phyloP scores from a whole-genome alignment of 345 rosid species.

The Arabis hirsuta region DNA sequence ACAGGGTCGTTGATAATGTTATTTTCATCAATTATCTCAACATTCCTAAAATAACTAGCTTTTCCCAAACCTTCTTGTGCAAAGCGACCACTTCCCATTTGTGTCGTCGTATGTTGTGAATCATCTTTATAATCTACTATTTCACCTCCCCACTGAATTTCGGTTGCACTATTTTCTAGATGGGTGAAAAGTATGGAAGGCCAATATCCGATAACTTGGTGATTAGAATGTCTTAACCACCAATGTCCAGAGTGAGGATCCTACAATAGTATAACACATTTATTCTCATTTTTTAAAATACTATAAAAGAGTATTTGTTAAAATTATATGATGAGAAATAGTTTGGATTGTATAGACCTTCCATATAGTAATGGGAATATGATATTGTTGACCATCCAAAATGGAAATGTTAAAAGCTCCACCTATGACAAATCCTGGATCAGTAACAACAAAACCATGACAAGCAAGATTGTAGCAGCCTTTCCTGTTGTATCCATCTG shows the following conservation, averaged over 20 bases:
- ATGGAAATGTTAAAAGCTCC: constrained; percentile 21
- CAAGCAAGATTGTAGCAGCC: neutral
- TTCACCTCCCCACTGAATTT: constrained; percentile 53
- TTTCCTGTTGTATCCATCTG: neutral
- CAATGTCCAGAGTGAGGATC: constrained; percentile 49
- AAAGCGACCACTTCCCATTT: constrained; percentile 62
- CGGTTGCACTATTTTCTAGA: constrained; percentile 34
- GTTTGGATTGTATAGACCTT: constrained; percentile 27
- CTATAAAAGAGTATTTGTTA: too few species aligned
- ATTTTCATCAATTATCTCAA: too few species aligned
- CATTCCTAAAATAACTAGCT: too few species aligned
- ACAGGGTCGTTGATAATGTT: too few species aligned
- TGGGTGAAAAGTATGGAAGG: constrained; percentile 44
- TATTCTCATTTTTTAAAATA: neutral
- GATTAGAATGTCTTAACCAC: constrained; percentile 45
- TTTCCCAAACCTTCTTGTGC: constrained; percentile 15
- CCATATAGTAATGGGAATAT: neutral
- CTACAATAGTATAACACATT: constrained; percentile 17
- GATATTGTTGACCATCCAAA: constrained; percentile 30
- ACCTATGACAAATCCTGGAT: constrained; percentile 12
- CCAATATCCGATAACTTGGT: constrained; percentile 49
- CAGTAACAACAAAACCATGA: constrained; percentile 40
- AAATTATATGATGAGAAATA: too few species aligned
- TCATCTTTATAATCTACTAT: constrained; percentile 22
- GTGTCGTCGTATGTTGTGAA: constrained; percentile 42